Base-by-base conservation (phyloP, 192 early-diverging fungal species). In the Podila epicladia region DNA sequence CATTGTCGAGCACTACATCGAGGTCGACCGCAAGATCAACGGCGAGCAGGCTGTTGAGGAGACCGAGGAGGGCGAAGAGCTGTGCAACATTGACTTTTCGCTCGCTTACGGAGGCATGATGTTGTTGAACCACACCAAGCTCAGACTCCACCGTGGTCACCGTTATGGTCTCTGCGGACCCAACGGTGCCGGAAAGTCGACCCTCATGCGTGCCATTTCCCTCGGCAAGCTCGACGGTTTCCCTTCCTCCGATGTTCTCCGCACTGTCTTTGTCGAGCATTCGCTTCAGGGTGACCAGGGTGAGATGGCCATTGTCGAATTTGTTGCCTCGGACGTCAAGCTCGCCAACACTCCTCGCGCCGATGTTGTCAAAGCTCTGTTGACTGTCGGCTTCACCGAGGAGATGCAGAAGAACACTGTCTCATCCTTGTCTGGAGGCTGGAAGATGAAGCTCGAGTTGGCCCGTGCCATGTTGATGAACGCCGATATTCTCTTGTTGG, bases 391-490 rank as follows among this genome's bases (percentile, higher is more conserved):
- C 60, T 95, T 95, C 86, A 91, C 87, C 24, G 84, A 86, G 48
- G 84, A 84, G 74, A 85, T 91, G 71, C 87, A 86, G 62, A 85
- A 84, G 72, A 89, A 92, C 74, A 69, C 90, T 59, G 91, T 95
- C 73, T 89, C 90, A 50, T 86, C 89, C 24, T 87, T 96, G 19
- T 93, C 92, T 73, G 94, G 94, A 86, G 94, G 94, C 64, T 96
- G 94, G 94, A 93, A 94, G 85, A 96, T 96, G 95, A 95, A 94
- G 91, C 87, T 95, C 57, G 93, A 90, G 83, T 89, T 96, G 80
- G 94, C 94, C 22, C 92, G 93, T 85, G 94, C 95, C 68, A 92
- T 96, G 91, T 85, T 96, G 79, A 86, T 88, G 86, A 94, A 94
- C 71, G 92, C 94, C 79, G 95, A 96, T 83, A 93, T 96, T 61